Base-by-base conservation (phyloP, 192 early-diverging fungal species). In the Coemansia javaensis region DNA sequence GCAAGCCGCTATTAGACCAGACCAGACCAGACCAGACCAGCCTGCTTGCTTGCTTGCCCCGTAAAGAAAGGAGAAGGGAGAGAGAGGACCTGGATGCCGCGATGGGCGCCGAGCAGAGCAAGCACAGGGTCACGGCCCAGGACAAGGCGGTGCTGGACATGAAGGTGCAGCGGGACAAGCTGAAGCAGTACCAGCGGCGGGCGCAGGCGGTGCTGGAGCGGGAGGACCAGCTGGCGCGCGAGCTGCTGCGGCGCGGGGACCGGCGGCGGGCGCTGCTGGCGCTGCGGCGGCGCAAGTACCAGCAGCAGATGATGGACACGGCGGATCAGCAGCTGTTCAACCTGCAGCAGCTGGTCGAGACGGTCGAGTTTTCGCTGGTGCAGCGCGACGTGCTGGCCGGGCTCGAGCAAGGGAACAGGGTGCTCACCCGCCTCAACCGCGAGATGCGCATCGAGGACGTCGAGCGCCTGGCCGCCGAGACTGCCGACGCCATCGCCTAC, bases 81-180 rank as follows among this genome's bases (percentile, higher is more conserved):
- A n/a, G n/a, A n/a, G n/a, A n/a, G n/a, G n/a, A n/a, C n/a, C n/a
- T n/a, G n/a, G 28, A 4, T 30, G 28, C 10, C 28, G 37, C 37
- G 23, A 82, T 83, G 81, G 81, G 81, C 39, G 53, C 58, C 12
- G 44, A 37, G 6, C 47, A 63, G 8, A 79, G 80, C 62, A 79
- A 76, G 40, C 47, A 58, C 50, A 84, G 82, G 50, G 84, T 96
- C 28, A 92, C 93, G 0, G 60, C 83, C 13, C 89, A 93, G 46
- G 97, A 99, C 77, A 82, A 82, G 58, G 90, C 97, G 20, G 90
- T 99, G 40, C 80, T 95, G 25, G 91, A 99, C 63, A 83, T 99
- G 47, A 97, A 97, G 51, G 78, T 91, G 12, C 97, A 99, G 67
- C 78, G 94, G 32, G 97, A 99, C 72, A 91, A 89, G 59, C 70